Conservation (phyloP, 78 protist genomes). For the Dictyostelium brefeldianum region DNA sequence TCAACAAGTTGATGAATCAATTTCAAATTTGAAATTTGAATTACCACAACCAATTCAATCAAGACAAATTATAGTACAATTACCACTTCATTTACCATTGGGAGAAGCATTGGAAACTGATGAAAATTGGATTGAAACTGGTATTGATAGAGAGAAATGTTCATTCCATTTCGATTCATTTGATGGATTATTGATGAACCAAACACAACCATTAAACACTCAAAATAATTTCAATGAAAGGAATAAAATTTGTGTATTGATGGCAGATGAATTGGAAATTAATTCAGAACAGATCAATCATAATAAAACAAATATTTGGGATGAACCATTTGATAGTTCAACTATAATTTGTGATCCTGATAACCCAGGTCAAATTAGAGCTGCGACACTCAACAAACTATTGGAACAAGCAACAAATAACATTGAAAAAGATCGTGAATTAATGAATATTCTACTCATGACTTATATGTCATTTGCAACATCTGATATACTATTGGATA, state of each 20-base stretch:
- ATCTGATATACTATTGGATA: slow-evolving; percentile 69
- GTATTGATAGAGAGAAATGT: slow-evolving; percentile 51
- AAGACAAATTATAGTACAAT: slow-evolving; percentile 22
- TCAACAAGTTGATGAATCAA: slow-evolving; percentile 15
- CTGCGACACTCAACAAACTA: slow-evolving; percentile 70
- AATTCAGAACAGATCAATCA: neutral
- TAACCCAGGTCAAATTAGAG: slow-evolving; percentile 46
- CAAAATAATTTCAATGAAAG: slow-evolving; percentile 19
- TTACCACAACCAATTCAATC: slow-evolving; percentile 50
- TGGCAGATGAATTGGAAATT: slow-evolving; percentile 51
- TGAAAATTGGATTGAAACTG: slow-evolving; percentile 61
- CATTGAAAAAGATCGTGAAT: slow-evolving; percentile 61
- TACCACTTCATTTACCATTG: slow-evolving; percentile 76
- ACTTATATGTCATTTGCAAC: slow-evolving; percentile 85
- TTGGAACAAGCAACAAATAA: slow-evolving; percentile 62
- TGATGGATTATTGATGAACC: slow-evolving; percentile 54
- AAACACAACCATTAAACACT: slow-evolving; percentile 47
- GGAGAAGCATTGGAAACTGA: slow-evolving; percentile 70
- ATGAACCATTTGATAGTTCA: slow-evolving; percentile 42
- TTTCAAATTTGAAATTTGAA: slow-evolving; percentile 18
- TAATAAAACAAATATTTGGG: slow-evolving; percentile 66
- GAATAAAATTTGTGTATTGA: slow-evolving; percentile 29
- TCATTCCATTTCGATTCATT: slow-evolving; percentile 72
- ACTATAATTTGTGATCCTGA: slow-evolving; percentile 57
- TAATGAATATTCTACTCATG: slow-evolving; percentile 76